phyloP scores from a whole-genome alignment of 495 filamentous ascomycete genomes.

The Aspergillus haitiensis region DNA sequence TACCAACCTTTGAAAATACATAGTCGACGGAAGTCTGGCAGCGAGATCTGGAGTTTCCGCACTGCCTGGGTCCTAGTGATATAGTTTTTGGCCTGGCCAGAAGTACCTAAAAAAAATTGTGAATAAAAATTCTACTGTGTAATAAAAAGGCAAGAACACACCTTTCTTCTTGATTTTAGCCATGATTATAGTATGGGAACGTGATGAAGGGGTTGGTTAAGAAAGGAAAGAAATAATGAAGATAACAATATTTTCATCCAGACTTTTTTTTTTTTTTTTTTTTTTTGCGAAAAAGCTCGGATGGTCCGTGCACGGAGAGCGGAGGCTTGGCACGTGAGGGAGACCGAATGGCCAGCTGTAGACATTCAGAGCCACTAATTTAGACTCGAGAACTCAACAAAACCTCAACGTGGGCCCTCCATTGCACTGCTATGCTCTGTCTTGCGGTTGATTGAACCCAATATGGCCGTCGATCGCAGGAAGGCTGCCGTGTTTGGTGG shows the following conservation, averaged over 20 bases:
- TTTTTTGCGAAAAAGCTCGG: constrained; percentile 25
- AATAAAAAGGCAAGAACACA: constrained; percentile 27
- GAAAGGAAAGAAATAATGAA: constrained; percentile 13
- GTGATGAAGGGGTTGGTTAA: constrained; percentile 33
- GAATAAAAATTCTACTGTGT: constrained; percentile 4
- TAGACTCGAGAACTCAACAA: background rate
- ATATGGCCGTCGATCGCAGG: constrained; percentile 68
- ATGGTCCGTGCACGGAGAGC: constrained; percentile 41
- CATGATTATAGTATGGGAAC: constrained; percentile 53
- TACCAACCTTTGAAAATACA: constrained; percentile 91
- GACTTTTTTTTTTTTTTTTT: constrained; percentile 21
- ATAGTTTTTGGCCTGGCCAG: constrained; percentile 96
- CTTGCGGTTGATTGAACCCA: constrained; percentile 8
- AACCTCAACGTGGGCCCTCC: constrained; percentile 9
- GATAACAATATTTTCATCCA: constrained; percentile 3
- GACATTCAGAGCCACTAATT: background rate
- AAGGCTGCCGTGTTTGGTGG: constrained; percentile 72
- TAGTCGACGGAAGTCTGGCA: constrained; percentile 94
- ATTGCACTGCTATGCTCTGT: constrained; percentile 17
- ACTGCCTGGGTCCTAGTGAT: constrained; percentile 95
- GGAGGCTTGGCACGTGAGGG: constrained; percentile 32
- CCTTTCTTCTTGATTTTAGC: constrained; percentile 92
- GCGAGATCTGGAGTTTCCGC: constrained; percentile 93
- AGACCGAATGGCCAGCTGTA: constrained; percentile 29
- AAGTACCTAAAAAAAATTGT: constrained; percentile 56